Base-by-base conservation (phyloP, 805 yeast species). In the Wickerhamiella musiphila region DNA sequence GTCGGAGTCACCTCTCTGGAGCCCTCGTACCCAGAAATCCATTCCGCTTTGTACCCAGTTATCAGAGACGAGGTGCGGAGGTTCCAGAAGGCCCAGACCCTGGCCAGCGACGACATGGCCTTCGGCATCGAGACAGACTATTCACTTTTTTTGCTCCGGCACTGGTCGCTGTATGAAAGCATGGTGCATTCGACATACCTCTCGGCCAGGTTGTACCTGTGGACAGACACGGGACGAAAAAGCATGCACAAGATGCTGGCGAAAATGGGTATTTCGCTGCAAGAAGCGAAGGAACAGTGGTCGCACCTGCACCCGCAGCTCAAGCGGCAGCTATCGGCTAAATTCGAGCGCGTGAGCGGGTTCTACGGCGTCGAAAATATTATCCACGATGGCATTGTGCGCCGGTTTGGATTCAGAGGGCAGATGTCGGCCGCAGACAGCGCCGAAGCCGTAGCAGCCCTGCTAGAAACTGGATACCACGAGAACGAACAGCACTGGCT, bases 201-300 rank as follows among this genome's bases (percentile, higher is more conserved):
- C 21, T 81, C 84, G 46, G 78, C 96, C 9, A 79, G 83, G 49
- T 58, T 90, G 35, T 72, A 72, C 35, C 58, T 90, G 23, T 90
- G 94, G 90, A 76, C 84, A 20, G 94, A 81, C 47, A 84, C 78
- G 36, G 98, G 99, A 5, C 68, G 75, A 42, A 82, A 79, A 48
- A 68, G 73, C 41, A 58, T 90, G 31, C 93, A 84, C 49, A 82
- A 83, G 45, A 65, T 90, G 68, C 81, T 90, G 57, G 98, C 98
- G 2, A 70, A 78, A 44, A 90, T 92, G 94, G 98, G 98, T 6
- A 76, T 90, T 5, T 75, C 94, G 1, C 60, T 90, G 29, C 75
- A 71, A 5, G 73, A 76, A n/a, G 90, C 96, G 0, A 77, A 74
- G 46, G 94, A 90, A 52, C 73, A 73, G 35, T 90, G 96, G 96